These are phyloP conservation scores for Debaryomyces castellii DNA, from an alignment of 805 yeast genomes.

Conservation along the genomic window DNA sequence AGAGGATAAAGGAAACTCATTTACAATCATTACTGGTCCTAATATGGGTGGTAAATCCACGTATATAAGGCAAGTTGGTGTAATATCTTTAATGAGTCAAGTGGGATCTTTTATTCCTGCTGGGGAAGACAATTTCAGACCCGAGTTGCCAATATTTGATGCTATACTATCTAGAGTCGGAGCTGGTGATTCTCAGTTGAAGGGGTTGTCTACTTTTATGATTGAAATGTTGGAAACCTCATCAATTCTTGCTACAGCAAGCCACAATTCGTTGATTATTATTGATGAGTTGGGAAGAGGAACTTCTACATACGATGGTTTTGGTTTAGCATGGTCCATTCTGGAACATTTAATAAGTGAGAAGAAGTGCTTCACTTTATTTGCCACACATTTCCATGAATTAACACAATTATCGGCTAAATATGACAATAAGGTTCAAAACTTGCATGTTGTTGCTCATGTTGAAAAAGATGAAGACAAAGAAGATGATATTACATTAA, in stretches of 20 bases:
- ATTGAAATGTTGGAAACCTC: conserved; percentile 96
- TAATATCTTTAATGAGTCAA: conserved; percentile 82
- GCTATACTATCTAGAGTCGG: conserved; percentile 96
- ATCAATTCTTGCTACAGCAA: conserved; percentile 77
- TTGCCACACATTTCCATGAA: conserved; percentile 98
- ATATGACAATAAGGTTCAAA: conserved; percentile 59
- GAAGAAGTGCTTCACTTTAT: conserved; percentile 75
- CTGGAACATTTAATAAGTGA: conserved; percentile 77
- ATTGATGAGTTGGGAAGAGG: conserved; percentile 97
- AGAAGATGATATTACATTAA: conserved; percentile 70
- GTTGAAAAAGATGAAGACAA: conserved; percentile 50
- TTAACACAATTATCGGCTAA: conserved; percentile 74
- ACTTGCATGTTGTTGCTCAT: conserved; percentile 92
- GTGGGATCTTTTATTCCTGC: conserved; percentile 86
- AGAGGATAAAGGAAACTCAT: conserved; percentile 51
- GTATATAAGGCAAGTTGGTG: conserved; percentile 86
- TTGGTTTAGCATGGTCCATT: conserved; percentile 97
- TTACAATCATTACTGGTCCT: conserved; percentile 78
- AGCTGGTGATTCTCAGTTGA: conserved; percentile 95
- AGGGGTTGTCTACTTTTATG: conserved; percentile 90
- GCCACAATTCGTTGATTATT: conserved; percentile 74
- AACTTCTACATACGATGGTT: conserved; percentile 88
- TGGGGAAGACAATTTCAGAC: conserved; percentile 39
- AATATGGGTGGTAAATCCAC: conserved; percentile 60
- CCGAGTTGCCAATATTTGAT: conserved; percentile 83